Conservation (phyloP, 805 yeast species). For the Wickerhamiella sergipiensis region DNA sequence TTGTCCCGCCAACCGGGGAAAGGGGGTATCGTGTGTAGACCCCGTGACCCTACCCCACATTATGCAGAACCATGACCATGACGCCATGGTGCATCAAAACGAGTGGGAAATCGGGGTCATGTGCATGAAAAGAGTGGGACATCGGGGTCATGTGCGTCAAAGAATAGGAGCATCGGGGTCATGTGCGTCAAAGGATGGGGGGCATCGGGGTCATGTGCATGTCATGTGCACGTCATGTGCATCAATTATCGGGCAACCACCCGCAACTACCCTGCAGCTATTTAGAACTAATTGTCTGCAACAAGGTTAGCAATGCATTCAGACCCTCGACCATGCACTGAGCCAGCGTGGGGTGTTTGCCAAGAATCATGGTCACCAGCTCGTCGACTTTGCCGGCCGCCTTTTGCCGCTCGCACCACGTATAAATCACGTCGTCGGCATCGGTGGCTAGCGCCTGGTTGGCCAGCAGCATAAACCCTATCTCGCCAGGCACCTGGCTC, state of each 20-base stretch:
- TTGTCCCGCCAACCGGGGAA: too few species aligned
- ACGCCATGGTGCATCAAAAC: not conserved
- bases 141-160: too few species aligned
- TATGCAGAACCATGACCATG: not conserved
- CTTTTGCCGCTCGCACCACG: constrained; percentile 18
- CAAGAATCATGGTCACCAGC: constrained; percentile 20
- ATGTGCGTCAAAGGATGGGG: too few species aligned
- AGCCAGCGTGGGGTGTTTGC: constrained; percentile 22
- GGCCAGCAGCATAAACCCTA: constrained; percentile 19
- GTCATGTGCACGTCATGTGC: too few species aligned
- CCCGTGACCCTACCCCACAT: not conserved
- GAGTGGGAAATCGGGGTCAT: too few species aligned
- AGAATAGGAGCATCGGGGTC: too few species aligned
- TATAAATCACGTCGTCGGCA: constrained; percentile 20
- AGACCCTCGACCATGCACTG: constrained; percentile 23
- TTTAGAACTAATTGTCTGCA: constrained; percentile 9
- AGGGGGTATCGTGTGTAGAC: not conserved
- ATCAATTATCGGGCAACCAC: too few species aligned
- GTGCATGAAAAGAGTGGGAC: too few species aligned
- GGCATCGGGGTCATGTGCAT: too few species aligned
- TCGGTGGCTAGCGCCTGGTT: constrained; percentile 18
- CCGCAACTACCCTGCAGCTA: not conserved
- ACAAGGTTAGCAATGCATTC: constrained; percentile 21
- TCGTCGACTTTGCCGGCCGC: constrained; percentile 5
- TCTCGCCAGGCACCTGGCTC: constrained; percentile 7